phyloP scores from a whole-genome alignment of 768 basidiomycete genomes.

The Suillus luteus region DNA sequence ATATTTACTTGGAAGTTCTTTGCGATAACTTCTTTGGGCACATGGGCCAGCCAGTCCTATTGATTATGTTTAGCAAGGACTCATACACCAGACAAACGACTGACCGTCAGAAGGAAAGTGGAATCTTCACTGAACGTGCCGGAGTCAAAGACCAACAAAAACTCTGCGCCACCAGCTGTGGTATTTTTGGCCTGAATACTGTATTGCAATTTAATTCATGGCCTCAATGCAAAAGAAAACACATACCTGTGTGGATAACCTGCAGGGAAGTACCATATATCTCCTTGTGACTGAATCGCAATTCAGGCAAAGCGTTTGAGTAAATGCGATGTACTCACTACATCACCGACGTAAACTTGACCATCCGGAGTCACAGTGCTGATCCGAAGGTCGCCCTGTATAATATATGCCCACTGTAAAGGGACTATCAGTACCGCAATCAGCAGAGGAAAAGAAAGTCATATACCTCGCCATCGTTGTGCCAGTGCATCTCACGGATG shows the following conservation, averaged over 20 bases:
- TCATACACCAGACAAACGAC: background rate
- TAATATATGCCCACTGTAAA: slow-evolving; percentile 52
- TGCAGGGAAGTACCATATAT: slow-evolving; percentile 63
- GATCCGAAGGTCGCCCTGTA: slow-evolving; percentile 49
- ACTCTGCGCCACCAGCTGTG: slow-evolving; percentile 49
- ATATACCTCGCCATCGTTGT: slow-evolving; percentile 35
- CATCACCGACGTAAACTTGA: slow-evolving; percentile 52
- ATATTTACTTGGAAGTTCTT: slow-evolving; percentile 60
- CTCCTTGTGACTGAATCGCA: slow-evolving; percentile 33
- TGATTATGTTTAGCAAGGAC: slow-evolving; percentile 8
- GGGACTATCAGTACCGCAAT: background rate
- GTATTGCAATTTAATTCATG: slow-evolving; percentile 1
- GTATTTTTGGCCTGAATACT: slow-evolving; percentile 54
- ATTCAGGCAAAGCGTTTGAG: slow-evolving; percentile 20
- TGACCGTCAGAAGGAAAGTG: slow-evolving; percentile 48
- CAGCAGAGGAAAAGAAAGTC: background rate
- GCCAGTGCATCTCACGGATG: slow-evolving; percentile 50
- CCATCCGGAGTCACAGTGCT: slow-evolving; percentile 56
- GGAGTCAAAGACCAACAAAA: slow-evolving; percentile 48
- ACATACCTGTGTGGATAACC: slow-evolving; percentile 49
- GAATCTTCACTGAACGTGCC: slow-evolving; percentile 56
- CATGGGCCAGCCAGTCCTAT: slow-evolving; percentile 70
- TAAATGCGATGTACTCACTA: slow-evolving; percentile 38
- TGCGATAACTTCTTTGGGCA: slow-evolving; percentile 57
- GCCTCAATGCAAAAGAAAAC: no score